These are phyloP conservation scores for Fusarium concolor DNA, from an alignment of 2,329 filamentous ascomycete genomes.

Conservation along the genomic window DNA sequence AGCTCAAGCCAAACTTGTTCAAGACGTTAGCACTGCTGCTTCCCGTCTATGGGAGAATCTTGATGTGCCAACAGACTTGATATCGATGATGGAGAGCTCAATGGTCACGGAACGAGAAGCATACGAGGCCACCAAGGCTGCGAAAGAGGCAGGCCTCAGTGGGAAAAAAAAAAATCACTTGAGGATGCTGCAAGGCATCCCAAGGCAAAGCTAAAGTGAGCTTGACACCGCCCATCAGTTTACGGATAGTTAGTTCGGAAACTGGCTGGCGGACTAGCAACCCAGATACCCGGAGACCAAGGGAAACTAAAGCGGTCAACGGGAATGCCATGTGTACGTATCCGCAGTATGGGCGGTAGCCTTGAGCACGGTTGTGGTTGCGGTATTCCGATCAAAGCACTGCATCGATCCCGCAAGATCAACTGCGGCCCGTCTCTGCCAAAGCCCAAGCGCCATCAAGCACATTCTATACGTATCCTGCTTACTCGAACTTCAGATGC, in stretches of 20 bases:
- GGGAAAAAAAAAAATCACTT: slow-evolving; percentile 26
- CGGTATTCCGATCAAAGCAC: slow-evolving; percentile 31
- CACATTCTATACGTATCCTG: slow-evolving; percentile 23
- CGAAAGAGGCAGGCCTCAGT: slow-evolving; percentile 38
- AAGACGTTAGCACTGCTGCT: neutral
- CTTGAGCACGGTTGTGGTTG: slow-evolving; percentile 28
- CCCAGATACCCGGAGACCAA: slow-evolving; percentile 42
- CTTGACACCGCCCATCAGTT: slow-evolving; percentile 44
- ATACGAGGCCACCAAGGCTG: slow-evolving; percentile 37
- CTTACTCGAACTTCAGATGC: slow-evolving; percentile 12
- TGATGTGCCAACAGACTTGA: neutral
- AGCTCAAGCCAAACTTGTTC: neutral
- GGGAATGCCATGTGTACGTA: slow-evolving; percentile 38
- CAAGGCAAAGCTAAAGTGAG: slow-evolving; percentile 33
- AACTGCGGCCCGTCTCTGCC: slow-evolving; percentile 30
- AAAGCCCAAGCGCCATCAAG: slow-evolving; percentile 37
- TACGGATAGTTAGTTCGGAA: slow-evolving; percentile 33
- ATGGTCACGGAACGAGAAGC: slow-evolving; percentile 15
- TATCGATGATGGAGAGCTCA: neutral
- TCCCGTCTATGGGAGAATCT: neutral
- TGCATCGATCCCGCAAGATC: slow-evolving; percentile 37
- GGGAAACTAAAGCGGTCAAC: slow-evolving; percentile 45
- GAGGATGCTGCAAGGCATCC: slow-evolving; percentile 33
- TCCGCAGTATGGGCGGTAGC: slow-evolving; percentile 27
- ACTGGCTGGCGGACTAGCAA: slow-evolving; percentile 41